Evolutionary conservation across 371 early-diverging fungal species (phyloP), one percentile per base, ranked within the genome.

Genomic region (Neoconidiobolus thromboides): DNA sequence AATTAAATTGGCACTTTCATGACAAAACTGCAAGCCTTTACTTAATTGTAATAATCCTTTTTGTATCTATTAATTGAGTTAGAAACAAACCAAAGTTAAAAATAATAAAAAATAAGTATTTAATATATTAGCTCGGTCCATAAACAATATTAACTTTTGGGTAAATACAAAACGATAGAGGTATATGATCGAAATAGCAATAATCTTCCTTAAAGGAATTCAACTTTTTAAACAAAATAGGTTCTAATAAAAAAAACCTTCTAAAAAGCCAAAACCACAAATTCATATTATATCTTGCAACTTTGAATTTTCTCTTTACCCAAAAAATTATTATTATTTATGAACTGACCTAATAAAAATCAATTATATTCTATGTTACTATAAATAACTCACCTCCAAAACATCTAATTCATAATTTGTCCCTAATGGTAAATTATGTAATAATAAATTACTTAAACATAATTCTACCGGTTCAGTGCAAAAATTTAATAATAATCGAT

Each of bases 41-140:
- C 81, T 76, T 2, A 90, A 71, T 66, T 87, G 88, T n/a, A 84
- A 64, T 44, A 91, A 62, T 0, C 92, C 92, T 67, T 85, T 86
- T 69, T 87, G 89, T 43, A 89, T 80, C 83, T 83, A 55, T 9
- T 14, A 50, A 48, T 7, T n/a, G n/a, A 36, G 9, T 26, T 26
- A 1, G 7, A 10, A 49, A 41, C 12, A 10, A 9, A 1, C 6
- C 12, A 40, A 3, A 56, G 38, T 26, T 52, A 52, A 1, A n/a
- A 26, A 52, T 41, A 41, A 40, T 41, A 41, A 40, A 56, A 56
- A 56, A 26, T 41, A 56, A 39, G 15, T 10, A 39, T 49, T 38
- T 3, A 38, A 26, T 26, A 26, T 26, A 26, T 26, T 26, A 26
- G 26, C 26, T 26, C 26, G 26, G 26, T 26, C 26, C 26, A 26